phyloP scores from a whole-genome alignment of 192 early-diverging fungal genomes.

The Coemansia sp. region DNA sequence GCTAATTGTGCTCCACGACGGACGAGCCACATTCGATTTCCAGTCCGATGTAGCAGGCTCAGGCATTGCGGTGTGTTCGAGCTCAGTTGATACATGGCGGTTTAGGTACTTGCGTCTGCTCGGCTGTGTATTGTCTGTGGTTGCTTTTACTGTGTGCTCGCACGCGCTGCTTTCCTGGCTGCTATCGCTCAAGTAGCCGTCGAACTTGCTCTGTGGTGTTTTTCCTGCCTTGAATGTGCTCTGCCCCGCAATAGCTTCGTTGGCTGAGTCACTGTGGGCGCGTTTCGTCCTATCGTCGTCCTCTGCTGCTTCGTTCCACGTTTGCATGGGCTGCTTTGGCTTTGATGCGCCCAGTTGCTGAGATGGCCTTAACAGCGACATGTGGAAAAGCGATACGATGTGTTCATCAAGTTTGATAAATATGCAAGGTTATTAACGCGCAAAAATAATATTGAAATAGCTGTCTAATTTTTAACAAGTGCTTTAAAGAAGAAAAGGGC shows the following conservation, averaged over 20 bases:
- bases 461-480: not conserved
- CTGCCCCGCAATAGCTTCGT: not conserved
- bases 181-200: conserved; percentile 41
- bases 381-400: not conserved
- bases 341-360: not conserved
- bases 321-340: not conserved
- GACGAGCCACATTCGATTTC: conserved; percentile 13
- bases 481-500: not conserved
- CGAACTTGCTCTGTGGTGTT: conserved; percentile 6
- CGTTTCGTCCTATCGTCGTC: not conserved
- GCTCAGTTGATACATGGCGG: conserved; percentile 12
- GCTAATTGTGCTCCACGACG: conserved; percentile 27
- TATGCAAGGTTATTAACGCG: not conserved
- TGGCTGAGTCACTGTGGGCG: not conserved
- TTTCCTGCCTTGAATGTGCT: not conserved
- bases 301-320: conserved; percentile 3
- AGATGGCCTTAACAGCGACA: not conserved
- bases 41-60: not conserved
- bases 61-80: not conserved
- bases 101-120: conserved; percentile 31
- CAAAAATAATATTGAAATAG: not conserved
- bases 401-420: not conserved
- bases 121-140: not conserved
- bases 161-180: conserved; percentile 21
- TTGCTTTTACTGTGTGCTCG: not conserved